A percentile compares a stretch with the other conserved stretches of the same genome.
These are phyloP conservation scores for Cercophora newfieldiana DNA, from an alignment of 495 filamentous ascomycete species.

Conservation along the genomic window DNA sequence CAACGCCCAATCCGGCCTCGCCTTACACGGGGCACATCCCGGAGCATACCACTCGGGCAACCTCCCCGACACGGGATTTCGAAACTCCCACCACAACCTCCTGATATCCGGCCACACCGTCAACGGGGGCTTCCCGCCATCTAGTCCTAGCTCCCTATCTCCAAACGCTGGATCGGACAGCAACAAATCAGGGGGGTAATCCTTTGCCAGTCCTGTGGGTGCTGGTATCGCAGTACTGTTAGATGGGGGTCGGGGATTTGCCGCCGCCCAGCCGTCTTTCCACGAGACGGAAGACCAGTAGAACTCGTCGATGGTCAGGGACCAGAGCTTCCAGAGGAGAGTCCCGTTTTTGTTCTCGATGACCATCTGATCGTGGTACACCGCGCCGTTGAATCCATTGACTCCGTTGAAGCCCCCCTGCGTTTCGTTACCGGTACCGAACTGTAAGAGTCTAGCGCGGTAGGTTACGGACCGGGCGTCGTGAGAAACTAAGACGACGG, in stretches of 20 bases:
- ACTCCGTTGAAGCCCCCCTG: background rate
- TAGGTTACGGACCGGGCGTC: slow-evolving; percentile 18
- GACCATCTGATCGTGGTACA: slow-evolving; percentile 28
- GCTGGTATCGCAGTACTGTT: background rate
- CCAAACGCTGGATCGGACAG: background rate
- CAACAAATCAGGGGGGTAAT: slow-evolving; percentile 1
- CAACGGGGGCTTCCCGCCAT: slow-evolving; percentile 12
- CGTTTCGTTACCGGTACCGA: background rate
- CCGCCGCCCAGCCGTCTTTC: slow-evolving; percentile 1
- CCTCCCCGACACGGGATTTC: slow-evolving; percentile 20
- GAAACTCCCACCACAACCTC: slow-evolving; percentile 22
- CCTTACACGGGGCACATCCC: slow-evolving; percentile 24
- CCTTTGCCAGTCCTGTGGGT: background rate
- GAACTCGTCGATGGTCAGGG: slow-evolving; percentile 27
- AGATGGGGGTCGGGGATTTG: background rate
- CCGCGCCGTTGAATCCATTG: slow-evolving; percentile 8
- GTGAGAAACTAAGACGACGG: slow-evolving; percentile 17
- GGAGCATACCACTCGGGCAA: slow-evolving; percentile 23
- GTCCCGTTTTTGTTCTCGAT: slow-evolving; percentile 8
- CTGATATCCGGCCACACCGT: slow-evolving; percentile 22
- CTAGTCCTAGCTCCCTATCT: slow-evolving; percentile 17
- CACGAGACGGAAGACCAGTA: slow-evolving; percentile 17
- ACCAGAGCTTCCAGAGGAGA: slow-evolving; percentile 18
- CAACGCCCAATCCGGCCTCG: slow-evolving; percentile 15
- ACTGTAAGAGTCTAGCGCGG: slow-evolving; percentile 17